Conservation (phyloP, 1,284 basidiomycete species). For the Moesziomyces aphidis region DNA sequence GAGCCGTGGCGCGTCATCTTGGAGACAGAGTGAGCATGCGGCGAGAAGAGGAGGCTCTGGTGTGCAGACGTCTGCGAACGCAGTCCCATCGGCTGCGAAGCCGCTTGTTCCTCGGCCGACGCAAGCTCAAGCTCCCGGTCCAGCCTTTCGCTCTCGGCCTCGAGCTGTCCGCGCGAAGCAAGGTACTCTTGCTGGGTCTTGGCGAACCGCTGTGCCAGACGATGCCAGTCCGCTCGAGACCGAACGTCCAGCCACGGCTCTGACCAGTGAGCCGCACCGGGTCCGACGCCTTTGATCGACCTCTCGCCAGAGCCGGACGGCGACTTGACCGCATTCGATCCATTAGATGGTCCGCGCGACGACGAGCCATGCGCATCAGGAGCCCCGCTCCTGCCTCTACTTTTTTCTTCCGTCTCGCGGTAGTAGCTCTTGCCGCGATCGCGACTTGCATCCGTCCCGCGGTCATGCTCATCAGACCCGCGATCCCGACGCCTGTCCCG, state of each 20-base stretch:
- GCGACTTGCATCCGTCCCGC: not conserved
- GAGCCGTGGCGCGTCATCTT: not conserved
- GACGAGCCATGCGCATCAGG: constrained; percentile 7
- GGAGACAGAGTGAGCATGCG: constrained; percentile 4
- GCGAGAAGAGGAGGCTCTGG: constrained; percentile 31
- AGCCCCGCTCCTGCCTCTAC: not conserved
- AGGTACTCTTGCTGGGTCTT: constrained; percentile 45
- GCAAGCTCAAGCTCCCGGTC: constrained; percentile 32
- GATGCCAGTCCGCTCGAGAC: constrained; percentile 39
- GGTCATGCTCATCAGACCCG: not conserved
- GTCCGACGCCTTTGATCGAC: constrained; percentile 39
- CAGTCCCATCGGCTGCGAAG: not conserved
- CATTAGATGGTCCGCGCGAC: not conserved
- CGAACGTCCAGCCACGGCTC: constrained; percentile 52
- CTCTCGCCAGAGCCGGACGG: constrained; percentile 6
- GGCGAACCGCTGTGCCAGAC: constrained; percentile 39
- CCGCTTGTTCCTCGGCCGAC: constrained; percentile 17
- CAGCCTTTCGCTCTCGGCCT: constrained; percentile 29
- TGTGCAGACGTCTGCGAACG: constrained; percentile 5
- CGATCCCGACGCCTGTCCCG: constrained; percentile 23
- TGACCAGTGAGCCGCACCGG: constrained; percentile 45
- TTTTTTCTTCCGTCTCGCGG: not conserved
- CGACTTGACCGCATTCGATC: not conserved
- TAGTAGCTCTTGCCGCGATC: not conserved
- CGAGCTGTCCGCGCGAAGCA: constrained; percentile 14